Percentiles rank a stretch among this genome's conserved stretches.
Evolutionary conservation across 768 basidiomycete genomes (phyloP).

Genomic region (Rhodotorula sphaerocarpa): DNA sequence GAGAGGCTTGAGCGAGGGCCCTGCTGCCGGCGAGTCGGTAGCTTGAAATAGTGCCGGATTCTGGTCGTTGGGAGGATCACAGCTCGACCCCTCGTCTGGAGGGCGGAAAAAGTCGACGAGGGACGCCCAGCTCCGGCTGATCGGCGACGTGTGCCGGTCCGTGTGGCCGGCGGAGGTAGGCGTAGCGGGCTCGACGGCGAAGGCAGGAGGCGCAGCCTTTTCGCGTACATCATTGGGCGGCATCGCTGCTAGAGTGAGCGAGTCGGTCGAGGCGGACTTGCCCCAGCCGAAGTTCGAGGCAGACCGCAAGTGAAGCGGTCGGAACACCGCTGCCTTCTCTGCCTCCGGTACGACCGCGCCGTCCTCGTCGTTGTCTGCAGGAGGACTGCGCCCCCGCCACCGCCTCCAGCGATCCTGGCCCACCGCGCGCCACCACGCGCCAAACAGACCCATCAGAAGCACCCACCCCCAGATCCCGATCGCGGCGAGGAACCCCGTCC

Average conservation of each 20-base stretch:
- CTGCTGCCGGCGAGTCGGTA: neutral
- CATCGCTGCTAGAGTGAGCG: neutral
- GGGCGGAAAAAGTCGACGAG: conserved; percentile 22
- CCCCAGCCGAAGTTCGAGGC: neutral
- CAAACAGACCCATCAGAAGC: conserved; percentile 59
- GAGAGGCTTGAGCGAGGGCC: neutral
- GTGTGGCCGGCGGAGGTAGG: too few species aligned
- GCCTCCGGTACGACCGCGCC: neutral
- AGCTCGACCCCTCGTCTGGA: neutral
- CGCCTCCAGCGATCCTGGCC: conserved; percentile 24
- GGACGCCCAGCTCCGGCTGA: conserved; percentile 17
- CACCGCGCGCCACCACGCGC: conserved; percentile 40
- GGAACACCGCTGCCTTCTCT: conserved; percentile 6
- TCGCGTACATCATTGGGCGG: too few species aligned
- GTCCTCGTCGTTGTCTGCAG: neutral
- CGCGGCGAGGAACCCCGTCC: conserved; percentile 74
- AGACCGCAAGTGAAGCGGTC: conserved; percentile 16
- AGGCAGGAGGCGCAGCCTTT: neutral
- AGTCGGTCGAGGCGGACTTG: neutral
- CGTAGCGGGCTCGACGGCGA: too few species aligned
- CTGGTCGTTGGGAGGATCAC: neutral
- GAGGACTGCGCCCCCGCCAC: neutral
- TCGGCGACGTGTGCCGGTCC: neutral
- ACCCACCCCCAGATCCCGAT: conserved; percentile 75
- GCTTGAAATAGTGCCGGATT: neutral